phyloP scores from a whole-genome alignment of 306 rosid genomes.

The Carpinus fangiana region DNA sequence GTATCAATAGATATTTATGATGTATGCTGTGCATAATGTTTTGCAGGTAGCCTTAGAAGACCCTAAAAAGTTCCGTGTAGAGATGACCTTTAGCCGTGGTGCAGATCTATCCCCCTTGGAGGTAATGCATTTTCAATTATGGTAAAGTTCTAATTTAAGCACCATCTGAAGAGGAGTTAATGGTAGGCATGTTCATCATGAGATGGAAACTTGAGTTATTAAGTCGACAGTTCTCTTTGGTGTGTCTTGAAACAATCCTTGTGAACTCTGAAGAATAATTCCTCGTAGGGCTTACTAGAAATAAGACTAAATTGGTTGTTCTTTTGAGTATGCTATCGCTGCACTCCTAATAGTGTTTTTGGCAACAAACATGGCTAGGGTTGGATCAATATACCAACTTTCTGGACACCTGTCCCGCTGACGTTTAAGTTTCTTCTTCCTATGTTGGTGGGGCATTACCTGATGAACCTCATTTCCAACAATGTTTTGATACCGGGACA shows the following conservation, averaged over 20 bases:
- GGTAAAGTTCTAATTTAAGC: slow-evolving; percentile 9
- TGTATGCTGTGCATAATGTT: slow-evolving; percentile 16
- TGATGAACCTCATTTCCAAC: background rate
- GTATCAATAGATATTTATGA: background rate
- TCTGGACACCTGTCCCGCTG: background rate
- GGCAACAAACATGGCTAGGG: background rate
- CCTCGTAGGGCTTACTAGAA: background rate
- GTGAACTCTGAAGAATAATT: background rate
- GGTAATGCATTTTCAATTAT: slow-evolving; percentile 52
- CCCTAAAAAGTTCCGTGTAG: slow-evolving; percentile 80
- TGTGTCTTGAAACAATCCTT: background rate
- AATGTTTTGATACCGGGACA: background rate
- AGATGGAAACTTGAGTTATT: background rate
- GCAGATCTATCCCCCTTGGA: slow-evolving; percentile 91
- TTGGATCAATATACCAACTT: slow-evolving; percentile 1
- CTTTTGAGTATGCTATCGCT: background rate
- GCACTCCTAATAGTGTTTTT: background rate
- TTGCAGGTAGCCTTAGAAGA: slow-evolving; percentile 87
- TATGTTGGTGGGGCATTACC: slow-evolving; percentile 1
- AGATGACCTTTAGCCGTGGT: slow-evolving; percentile 92
- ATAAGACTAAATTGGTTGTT: background rate
- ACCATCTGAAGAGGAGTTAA: background rate
- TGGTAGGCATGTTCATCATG: background rate
- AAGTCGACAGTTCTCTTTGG: background rate
- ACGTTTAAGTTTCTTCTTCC: background rate